phyloP scores from a whole-genome alignment of 805 yeast genomes.

The Cyberlindnera veronae region DNA sequence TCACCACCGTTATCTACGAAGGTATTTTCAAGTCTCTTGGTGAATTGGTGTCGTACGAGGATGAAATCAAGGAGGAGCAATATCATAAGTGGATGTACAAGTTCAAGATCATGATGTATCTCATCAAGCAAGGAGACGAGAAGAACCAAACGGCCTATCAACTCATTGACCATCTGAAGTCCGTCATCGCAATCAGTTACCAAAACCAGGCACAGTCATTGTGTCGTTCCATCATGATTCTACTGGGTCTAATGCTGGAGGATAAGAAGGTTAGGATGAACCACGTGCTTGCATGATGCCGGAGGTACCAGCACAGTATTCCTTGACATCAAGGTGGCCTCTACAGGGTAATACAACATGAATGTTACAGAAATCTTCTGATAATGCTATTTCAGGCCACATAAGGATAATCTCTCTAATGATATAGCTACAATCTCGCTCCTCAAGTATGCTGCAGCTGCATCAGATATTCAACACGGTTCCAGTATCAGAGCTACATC shows the following conservation, averaged over 20 bases:
- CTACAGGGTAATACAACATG: no score
- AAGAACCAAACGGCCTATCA: background rate
- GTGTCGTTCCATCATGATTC: conserved; percentile 9
- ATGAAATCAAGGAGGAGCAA: conserved; percentile 2
- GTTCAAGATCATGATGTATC: conserved; percentile 5
- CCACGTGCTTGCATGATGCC: background rate
- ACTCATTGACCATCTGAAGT: conserved; percentile 2
- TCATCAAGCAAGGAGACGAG: conserved; percentile 6
- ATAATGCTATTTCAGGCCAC: no score
- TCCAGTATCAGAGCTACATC: no score
- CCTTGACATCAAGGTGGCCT: no score
- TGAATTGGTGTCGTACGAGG: background rate
- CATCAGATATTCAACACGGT: no score
- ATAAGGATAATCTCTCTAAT: no score
- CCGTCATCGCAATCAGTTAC: conserved; percentile 8
- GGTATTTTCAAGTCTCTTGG: conserved; percentile 2
- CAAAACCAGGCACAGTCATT: conserved; percentile 7
- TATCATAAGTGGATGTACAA: conserved; percentile 8
- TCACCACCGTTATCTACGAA: conserved; percentile 6
- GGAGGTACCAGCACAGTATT: background rate
- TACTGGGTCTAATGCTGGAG: conserved; percentile 1
- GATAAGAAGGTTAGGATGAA: conserved; percentile 3
- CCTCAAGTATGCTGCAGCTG: no score
- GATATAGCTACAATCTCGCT: no score
- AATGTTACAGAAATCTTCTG: no score